These are phyloP conservation scores for Cymodocea nodosa DNA, from an alignment of 116 monocot species.

Conservation along the genomic window DNA sequence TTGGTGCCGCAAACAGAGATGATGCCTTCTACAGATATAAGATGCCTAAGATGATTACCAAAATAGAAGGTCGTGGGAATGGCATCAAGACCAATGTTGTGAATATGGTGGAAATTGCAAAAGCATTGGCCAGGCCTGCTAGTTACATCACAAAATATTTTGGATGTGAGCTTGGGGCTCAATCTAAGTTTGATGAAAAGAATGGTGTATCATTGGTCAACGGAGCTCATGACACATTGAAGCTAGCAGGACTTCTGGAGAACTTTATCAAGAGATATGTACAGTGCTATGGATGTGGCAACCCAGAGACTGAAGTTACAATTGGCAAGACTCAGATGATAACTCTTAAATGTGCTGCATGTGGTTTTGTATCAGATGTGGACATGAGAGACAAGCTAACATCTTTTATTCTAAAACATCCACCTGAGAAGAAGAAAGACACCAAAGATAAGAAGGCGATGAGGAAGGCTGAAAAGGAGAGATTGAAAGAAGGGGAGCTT, in stretches of 20 bases:
- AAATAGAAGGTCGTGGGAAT: conserved; percentile 36
- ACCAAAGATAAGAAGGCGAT: conserved; percentile 26
- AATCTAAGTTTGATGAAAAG: conserved; percentile 34
- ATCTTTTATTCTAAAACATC: conserved; percentile 25
- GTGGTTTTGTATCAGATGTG: conserved; percentile 22
- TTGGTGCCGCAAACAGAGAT: conserved; percentile 28
- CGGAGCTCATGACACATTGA: conserved; percentile 26
- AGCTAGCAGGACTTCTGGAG: conserved; percentile 27
- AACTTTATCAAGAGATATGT: conserved; percentile 34
- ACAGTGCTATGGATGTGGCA: conserved; percentile 37
- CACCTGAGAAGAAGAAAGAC: conserved; percentile 22
- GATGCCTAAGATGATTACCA: conserved; percentile 36
- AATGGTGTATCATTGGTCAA: conserved; percentile 27
- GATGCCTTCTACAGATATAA: conserved; percentile 38
- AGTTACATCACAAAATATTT: conserved; percentile 33
- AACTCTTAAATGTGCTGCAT: conserved; percentile 25
- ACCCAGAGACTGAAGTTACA: conserved; percentile 27
- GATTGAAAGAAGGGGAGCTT: conserved; percentile 28
- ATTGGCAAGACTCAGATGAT: conserved; percentile 25
- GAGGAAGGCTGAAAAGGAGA: conserved; percentile 28
- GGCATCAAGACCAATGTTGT: conserved; percentile 34
- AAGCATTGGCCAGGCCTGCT: conserved; percentile 26
- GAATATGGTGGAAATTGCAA: conserved; percentile 40
- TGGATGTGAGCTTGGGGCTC: conserved; percentile 34
- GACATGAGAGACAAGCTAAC: conserved; percentile 31